Evolutionary conservation across 805 yeast species (phyloP).

Genomic region (Candida insectalens): DNA sequence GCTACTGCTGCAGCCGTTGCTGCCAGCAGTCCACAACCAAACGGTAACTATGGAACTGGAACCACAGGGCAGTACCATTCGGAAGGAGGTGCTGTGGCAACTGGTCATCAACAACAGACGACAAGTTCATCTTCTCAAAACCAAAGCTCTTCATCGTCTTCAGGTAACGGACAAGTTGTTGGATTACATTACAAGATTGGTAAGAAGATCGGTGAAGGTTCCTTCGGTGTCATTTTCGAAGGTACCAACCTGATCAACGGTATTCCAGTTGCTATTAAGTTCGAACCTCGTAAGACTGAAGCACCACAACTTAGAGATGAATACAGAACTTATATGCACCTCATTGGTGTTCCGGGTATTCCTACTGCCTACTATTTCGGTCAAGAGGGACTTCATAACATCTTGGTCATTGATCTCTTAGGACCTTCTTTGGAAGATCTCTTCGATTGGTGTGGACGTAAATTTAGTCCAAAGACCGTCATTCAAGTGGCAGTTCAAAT

Average conservation of each 20-base stretch:
- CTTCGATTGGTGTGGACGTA: slow-evolving; percentile 97
- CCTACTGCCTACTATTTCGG: slow-evolving; percentile 98
- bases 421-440: slow-evolving; percentile 96
- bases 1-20: slow-evolving; percentile 28
- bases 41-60: no score
- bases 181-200: slow-evolving; percentile 97
- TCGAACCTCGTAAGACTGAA: slow-evolving; percentile 93
- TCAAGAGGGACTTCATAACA: slow-evolving; percentile 95
- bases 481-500: slow-evolving; percentile 92
- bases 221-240: slow-evolving; percentile 95
- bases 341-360: slow-evolving; percentile 74
- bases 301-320: slow-evolving; percentile 97
- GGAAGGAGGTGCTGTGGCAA: no score
- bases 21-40: slow-evolving; percentile 14
- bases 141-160: slow-evolving; percentile 8
- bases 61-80: no score
- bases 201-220: slow-evolving; percentile 96
- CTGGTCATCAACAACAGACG: no score
- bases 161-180: slow-evolving; percentile 52
- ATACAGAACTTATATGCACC: slow-evolving; percentile 85
- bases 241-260: slow-evolving; percentile 89
- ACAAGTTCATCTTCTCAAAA: slow-evolving; percentile 3
- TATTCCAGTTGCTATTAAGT: slow-evolving; percentile 91
- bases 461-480: slow-evolving; percentile 79
- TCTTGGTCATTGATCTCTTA: slow-evolving; percentile 83